phyloP scores from a whole-genome alignment of 140 eudicot species.

The Ambrosia hybrid region DNA sequence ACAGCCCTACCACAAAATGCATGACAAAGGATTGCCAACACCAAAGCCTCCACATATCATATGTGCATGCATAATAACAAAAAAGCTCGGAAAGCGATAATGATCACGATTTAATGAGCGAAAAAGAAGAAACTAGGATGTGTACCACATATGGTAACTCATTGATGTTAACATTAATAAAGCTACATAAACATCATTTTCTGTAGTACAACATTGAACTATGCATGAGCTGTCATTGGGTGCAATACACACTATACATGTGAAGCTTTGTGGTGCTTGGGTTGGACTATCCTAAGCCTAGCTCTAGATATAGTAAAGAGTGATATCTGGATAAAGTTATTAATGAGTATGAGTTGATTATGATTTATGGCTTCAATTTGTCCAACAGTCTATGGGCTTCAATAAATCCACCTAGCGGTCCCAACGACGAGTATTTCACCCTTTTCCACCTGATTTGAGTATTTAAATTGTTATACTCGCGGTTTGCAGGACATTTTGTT shows the following conservation, averaged over 20 bases:
- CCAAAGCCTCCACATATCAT: slow-evolving; percentile 25
- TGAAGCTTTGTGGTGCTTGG: slow-evolving; percentile 19
- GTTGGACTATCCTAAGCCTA: slow-evolving; percentile 19
- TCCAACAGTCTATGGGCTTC: slow-evolving; percentile 73
- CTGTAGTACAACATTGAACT: slow-evolving; percentile 16
- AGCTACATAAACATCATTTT: slow-evolving; percentile 12
- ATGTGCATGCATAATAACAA: slow-evolving; percentile 1
- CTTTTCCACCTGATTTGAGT: slow-evolving; percentile 67
- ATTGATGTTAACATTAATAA: slow-evolving; percentile 13
- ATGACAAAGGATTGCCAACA: slow-evolving; percentile 10
- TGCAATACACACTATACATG: slow-evolving; percentile 31
- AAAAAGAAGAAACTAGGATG: slow-evolving; percentile 21
- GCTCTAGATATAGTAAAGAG: not conserved
- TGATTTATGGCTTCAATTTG: slow-evolving; percentile 53
- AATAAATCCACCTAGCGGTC: slow-evolving; percentile 89
- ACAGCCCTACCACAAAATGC: slow-evolving; percentile 22
- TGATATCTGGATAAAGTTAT: slow-evolving; percentile 18
- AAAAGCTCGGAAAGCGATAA: slow-evolving; percentile 13
- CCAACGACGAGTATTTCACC: slow-evolving; percentile 71
- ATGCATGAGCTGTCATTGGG: slow-evolving; percentile 29
- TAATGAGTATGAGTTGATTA: slow-evolving; percentile 27
- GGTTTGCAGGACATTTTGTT: slow-evolving; percentile 2
- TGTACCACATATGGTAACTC: slow-evolving; percentile 19
- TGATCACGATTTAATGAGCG: slow-evolving; percentile 11
- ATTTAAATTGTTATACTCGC: slow-evolving; percentile 21